phyloP scores from a whole-genome alignment of 2,329 filamentous ascomycete genomes.

The Cryphonectria naterciae region DNA sequence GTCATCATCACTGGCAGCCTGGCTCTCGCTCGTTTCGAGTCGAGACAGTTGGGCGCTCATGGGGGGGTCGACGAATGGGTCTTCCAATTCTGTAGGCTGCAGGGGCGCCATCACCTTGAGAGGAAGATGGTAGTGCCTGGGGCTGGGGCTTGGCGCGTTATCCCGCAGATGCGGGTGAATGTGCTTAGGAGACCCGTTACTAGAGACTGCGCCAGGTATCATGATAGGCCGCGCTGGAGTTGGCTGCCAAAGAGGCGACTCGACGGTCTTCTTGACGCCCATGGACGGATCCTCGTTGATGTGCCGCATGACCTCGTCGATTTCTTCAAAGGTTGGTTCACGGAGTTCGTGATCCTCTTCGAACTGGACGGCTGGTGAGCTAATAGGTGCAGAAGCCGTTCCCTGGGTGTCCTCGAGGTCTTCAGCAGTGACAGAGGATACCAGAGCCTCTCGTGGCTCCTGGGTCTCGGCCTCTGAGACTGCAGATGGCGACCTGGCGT shows the following conservation, averaged over 20 bases:
- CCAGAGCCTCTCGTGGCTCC: conserved; percentile 29
- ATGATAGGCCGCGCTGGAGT: conserved; percentile 46
- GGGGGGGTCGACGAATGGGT: conserved; percentile 63
- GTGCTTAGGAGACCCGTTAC: conserved; percentile 57
- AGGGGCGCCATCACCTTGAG: conserved; percentile 51
- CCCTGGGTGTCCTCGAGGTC: conserved; percentile 40
- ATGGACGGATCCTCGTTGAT: conserved; percentile 76
- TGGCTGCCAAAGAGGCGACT: conserved; percentile 52
- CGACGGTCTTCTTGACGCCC: conserved; percentile 68
- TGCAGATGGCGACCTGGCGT: conserved; percentile 44
- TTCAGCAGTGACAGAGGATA: conserved; percentile 33
- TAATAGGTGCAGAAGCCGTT: conserved; percentile 37
- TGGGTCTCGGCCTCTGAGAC: conserved; percentile 31
- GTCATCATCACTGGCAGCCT: conserved; percentile 86
- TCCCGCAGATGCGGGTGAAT: conserved; percentile 62
- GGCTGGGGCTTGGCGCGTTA: conserved; percentile 75
- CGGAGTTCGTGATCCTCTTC: conserved; percentile 32
- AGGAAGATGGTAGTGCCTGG: conserved; percentile 56
- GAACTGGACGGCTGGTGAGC: conserved; percentile 34
- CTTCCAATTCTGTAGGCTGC: conserved; percentile 61
- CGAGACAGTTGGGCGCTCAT: conserved; percentile 54
- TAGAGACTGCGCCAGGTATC: conserved; percentile 38
- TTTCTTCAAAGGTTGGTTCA: conserved; percentile 74
- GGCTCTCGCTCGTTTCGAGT: conserved; percentile 64
- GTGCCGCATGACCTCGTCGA: conserved; percentile 90